Evolutionary conservation across 1,284 basidiomycete genomes (phyloP), one percentile per base, ranked within the genome.

Genomic region (Heterobasidion parviporum): DNA sequence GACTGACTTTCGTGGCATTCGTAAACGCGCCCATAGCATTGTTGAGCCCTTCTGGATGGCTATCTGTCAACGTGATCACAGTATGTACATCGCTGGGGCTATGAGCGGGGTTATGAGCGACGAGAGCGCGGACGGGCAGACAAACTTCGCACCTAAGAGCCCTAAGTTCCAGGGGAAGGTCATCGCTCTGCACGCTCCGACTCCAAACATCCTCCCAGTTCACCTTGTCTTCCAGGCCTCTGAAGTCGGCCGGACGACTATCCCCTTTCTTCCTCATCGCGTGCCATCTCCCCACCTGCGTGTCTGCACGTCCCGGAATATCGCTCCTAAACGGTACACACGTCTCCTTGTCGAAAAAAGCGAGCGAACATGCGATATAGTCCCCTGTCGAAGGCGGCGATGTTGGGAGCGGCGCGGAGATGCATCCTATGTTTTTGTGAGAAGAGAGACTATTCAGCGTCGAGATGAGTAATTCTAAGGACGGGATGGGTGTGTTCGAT

Each of bases 211-310:
- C 69, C 20, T 78, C 74, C 83, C 84, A 86, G 57, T 80, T 70
- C 47, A 74, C 60, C 2, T 50, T 47, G 38, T 61, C 57, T 14
- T 57, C 55, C 50, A 59, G 59, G 41, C 58, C 51, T 26, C 4
- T 5, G 6, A 26, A 26, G 26, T 26, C 26, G 26, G 5, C 6
- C 26, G 26, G 26, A 26, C 26, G 26, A 5, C 26, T 26, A 5
- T 26, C 52, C 8, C 44, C 46, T 9, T 61, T 62, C 54, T 72
- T 73, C 48, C 66, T 55, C 57, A 79, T 75, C 18, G 82, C 74
- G 63, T 85, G 80, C 82, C 82, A 82, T 48, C 84, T 73, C 20
- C 87, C 87, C 7, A 89, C 85, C 60, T 86, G 82, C 2, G 76
- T 68, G n/a, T 76, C 70, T 32, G 70, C 67, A 48, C 70, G 70